Conservation (phyloP, 2,329 filamentous ascomycete genomes). For the Periconia digitata region DNA sequence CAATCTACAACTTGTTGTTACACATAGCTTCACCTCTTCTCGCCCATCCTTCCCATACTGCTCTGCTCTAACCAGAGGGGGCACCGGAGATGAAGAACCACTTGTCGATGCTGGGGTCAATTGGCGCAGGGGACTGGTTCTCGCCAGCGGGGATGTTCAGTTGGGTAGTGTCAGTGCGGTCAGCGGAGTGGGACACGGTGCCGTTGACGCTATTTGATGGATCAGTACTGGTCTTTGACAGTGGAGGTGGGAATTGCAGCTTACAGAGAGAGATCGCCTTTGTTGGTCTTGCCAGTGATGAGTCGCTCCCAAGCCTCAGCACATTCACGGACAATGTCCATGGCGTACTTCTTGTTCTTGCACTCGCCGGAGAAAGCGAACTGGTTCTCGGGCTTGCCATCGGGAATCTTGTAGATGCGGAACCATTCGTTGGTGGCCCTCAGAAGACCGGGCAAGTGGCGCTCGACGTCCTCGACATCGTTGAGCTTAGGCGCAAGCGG, state of each 20-base stretch:
- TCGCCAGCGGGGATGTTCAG: constrained; percentile 78
- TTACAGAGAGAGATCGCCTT: constrained; percentile 80
- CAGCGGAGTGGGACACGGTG: constrained; percentile 71
- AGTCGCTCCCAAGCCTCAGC: constrained; percentile 96
- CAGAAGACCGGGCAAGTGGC: constrained; percentile 93
- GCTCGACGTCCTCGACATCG: constrained; percentile 98
- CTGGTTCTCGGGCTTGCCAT: constrained; percentile 99
- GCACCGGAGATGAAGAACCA: constrained; percentile 99
- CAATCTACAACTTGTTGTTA: constrained; percentile 5
- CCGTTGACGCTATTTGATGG: constrained; percentile 32
- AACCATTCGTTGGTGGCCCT: constrained; percentile 99
- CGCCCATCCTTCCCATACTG: not conserved
- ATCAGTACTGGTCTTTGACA: constrained; percentile 30
- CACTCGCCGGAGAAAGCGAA: constrained; percentile 99
- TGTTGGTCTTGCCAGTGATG: constrained; percentile 82
- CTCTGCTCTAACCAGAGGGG: constrained; percentile 54
- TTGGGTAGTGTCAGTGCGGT: constrained; percentile 68
- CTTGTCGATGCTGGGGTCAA: constrained; percentile 97
- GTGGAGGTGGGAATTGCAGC: constrained; percentile 43
- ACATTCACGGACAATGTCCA: constrained; percentile 94
- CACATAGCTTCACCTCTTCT: not conserved
- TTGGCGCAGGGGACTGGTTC: constrained; percentile 81
- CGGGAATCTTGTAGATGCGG: constrained; percentile 99
- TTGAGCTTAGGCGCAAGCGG: constrained; percentile 94
- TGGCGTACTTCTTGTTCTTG: constrained; percentile 99